Conservation (phyloP, 2,329 filamentous ascomycete species). For the Pseudocercospora macadamiae region DNA sequence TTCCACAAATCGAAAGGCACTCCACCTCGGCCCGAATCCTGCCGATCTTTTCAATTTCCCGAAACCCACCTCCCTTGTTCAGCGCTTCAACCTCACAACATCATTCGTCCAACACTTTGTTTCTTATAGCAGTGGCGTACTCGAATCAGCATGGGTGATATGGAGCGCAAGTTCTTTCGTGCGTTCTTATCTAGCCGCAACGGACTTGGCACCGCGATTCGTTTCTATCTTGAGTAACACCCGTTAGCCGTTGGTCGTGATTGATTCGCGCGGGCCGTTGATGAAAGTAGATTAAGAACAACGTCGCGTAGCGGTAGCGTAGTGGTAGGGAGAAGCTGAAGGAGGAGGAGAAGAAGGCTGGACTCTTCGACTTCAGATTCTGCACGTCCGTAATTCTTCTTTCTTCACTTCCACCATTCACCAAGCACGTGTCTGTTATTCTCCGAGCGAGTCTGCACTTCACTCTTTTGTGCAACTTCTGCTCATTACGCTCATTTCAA, state of each 20-base stretch:
- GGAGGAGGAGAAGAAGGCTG: background rate
- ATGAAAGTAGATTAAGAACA: background rate
- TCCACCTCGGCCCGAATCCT: no score
- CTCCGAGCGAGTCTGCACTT: constrained; percentile 14
- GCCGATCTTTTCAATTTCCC: no score
- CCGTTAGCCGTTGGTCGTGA: no score
- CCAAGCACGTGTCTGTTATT: background rate
- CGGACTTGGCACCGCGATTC: no score
- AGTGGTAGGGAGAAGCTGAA: background rate
- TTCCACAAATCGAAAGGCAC: no score
- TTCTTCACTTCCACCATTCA: background rate
- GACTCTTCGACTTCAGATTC: background rate
- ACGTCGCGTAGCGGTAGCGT: background rate
- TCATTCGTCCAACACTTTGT: background rate
- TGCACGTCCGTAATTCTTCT: background rate
- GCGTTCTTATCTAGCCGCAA: no score
- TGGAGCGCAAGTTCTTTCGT: no score
- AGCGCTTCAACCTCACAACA: background rate
- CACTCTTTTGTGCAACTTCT: constrained; percentile 24
- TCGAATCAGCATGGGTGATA: no score
- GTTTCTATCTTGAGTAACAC: no score
- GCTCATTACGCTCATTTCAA: constrained; percentile 15
- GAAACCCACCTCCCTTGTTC: background rate
- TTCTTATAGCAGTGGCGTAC: no score
- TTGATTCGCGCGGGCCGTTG: background rate